Base-by-base conservation (phyloP, 139 green algal species). In the Chlorella sp. region DNA sequence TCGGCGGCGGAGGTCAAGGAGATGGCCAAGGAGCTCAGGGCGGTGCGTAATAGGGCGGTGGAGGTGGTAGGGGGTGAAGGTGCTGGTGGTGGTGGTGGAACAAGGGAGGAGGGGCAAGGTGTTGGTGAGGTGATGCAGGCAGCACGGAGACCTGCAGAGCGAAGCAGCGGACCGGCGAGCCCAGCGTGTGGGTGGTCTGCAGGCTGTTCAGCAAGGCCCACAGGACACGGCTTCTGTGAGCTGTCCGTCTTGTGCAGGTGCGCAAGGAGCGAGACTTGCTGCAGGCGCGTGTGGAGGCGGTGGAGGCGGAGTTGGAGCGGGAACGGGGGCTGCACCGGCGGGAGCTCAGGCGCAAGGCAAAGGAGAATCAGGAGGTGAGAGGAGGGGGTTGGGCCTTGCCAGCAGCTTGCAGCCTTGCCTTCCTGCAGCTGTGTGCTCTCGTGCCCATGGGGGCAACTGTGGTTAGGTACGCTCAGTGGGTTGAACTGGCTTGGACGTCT, bases 211-310 rank as follows among this genome's bases (percentile, higher is more conserved):
- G n/a, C n/a, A n/a, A n/a, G n/a, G n/a, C n/a, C n/a, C n/a, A n/a
- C n/a, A n/a, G n/a, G n/a, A n/a, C n/a, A n/a, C n/a, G n/a, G n/a
- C n/a, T n/a, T n/a, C n/a, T n/a, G n/a, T n/a, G n/a, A n/a, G n/a
- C n/a, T n/a, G n/a, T n/a, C n/a, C n/a, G n/a, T n/a, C 42, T 10
- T 55, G 10, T 55, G 61, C 69, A 87, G 71, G 75, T 91, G 68
- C 79, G 78, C 27, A 88, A 92, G 75, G 90, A 96, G 75, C 73
- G 86, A 2, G 88, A 93, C 33, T 32, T 85, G 51, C 75, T 94
- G 66, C 67, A 80, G 31, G 60, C 71, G 0, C 81, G 83, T 1
- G 50, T 82, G 2, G 84, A 94, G 62, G 68, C 70, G 27, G 68
- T 77, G 0, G 84, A 92, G 72, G 84, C 72, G 5, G 83, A 90